Percentiles rank a stretch among this genome's conserved stretches.
Conservation (phyloP, 148 eudicot species). For the Vaccinium myrtillus region DNA sequence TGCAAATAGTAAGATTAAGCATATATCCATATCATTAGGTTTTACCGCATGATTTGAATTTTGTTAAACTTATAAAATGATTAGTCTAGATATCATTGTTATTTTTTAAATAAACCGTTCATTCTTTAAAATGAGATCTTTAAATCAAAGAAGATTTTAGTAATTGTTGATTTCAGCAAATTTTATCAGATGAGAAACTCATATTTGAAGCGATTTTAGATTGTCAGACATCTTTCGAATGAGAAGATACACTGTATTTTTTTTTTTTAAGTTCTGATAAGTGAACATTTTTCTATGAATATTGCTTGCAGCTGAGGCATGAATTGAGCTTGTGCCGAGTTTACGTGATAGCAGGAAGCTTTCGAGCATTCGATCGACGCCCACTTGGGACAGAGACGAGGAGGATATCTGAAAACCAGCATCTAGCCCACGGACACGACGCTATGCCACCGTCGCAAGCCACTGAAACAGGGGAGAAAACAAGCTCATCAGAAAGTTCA, state of each 20-base stretch:
- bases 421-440: not conserved
- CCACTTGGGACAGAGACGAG: slow-evolving; percentile 29
- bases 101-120: too few relatives aligned
- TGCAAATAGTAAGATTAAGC: too few relatives aligned
- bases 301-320: slow-evolving; percentile 50
- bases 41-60: too few relatives aligned
- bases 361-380: slow-evolving; percentile 63
- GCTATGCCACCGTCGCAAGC: not conserved
- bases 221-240: too few relatives aligned
- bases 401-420: not conserved
- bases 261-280: not conserved
- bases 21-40: too few relatives aligned
- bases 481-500: slow-evolving; percentile 19
- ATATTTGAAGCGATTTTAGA: not conserved
- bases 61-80: too few relatives aligned
- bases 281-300: not conserved
- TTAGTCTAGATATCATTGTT: too few relatives aligned
- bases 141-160: too few relatives aligned
- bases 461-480: slow-evolving; percentile 6
- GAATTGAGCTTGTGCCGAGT: slow-evolving; percentile 63
- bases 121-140: too few relatives aligned
- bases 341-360: slow-evolving; percentile 54
- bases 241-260: too few relatives aligned
- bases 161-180: too few relatives aligned
- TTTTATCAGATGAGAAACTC: too few relatives aligned